Conservation (phyloP, 2,329 filamentous ascomycete species). For the Nothopassalora personata region DNA sequence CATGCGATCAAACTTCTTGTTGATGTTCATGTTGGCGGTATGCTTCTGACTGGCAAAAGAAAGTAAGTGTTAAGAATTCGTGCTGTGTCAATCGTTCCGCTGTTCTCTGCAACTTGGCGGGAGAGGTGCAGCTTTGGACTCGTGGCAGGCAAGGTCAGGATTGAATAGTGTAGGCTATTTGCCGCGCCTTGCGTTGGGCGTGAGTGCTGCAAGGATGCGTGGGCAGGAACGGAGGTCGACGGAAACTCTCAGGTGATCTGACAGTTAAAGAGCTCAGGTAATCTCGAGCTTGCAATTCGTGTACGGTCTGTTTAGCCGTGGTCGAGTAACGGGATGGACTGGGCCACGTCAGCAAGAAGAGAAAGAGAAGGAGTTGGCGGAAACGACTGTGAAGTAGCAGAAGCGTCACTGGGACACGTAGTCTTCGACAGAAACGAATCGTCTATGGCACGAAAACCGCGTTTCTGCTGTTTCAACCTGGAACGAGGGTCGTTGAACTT, state of each 20-base stretch:
- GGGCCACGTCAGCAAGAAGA: background rate
- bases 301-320: background rate
- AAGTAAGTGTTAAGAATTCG: background rate
- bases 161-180: background rate
- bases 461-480: background rate
- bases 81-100: background rate
- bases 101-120: background rate
- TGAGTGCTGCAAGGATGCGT: background rate
- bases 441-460: background rate
- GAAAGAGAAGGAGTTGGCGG: background rate
- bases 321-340: background rate
- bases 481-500: background rate
- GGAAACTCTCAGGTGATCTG: background rate
- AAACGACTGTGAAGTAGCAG: background rate
- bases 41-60: background rate
- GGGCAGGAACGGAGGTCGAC: background rate
- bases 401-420: background rate
- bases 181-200: background rate
- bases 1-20: conserved; percentile 89
- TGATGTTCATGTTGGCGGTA: conserved; percentile 47
- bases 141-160: background rate
- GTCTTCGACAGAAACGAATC: background rate
- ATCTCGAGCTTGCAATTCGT: background rate
- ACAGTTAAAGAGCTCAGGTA: background rate
- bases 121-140: background rate